Base-by-base conservation (phyloP, 139 green algal genomes). In the Astrephomene gubernaculifera region DNA sequence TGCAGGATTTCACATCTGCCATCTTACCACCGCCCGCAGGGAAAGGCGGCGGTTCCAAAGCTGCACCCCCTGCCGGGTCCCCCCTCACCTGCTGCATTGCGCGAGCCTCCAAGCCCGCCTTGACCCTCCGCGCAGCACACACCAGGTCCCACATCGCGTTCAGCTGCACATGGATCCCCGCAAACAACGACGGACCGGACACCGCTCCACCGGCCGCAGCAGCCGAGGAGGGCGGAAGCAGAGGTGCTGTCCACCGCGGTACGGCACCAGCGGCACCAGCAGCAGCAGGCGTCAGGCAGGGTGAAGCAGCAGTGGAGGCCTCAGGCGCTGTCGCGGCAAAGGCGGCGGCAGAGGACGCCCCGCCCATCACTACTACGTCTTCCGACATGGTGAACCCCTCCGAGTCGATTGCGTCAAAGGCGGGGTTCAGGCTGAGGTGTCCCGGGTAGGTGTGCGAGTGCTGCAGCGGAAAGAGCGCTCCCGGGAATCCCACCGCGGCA, bases 111-210 rank as follows among this genome's bases (percentile, higher is more conserved):
- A 80, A 65, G 21, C n/a, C 72, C 0, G 24, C 38, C 53, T 67
- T 38, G 9, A 31, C 21, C 35, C 36, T 27, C 45, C 27, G 43
- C 29, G 60, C 41, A 22, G 61, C 72, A 2, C 17, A 41, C 43
- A 33, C 44, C 39, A 75, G 25, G 35, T 57, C 69, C 65, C 53
- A 24, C 57, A 87, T 45, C n/a, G 53, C n/a, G n/a, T 74, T 41
- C 33, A 87, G 70, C 71, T 87, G 82, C 41, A 81, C 82, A 39
- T 87, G 82, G 27, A 81, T 78, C n/a, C 82, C 71, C 4, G 83
- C 39, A 21, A 85, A 81, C 27, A 83, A 24, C 31, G 78, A 63
- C 27, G 63, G 41, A 10, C 41, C 9, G 14, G 67, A 49, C 67
- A 35, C 35, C 67, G 5, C 67, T n/a, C 67, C 12, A 22, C 67